phyloP scores from a whole-genome alignment of 352 stramenopile species.

The Phytophthora hybrid region DNA sequence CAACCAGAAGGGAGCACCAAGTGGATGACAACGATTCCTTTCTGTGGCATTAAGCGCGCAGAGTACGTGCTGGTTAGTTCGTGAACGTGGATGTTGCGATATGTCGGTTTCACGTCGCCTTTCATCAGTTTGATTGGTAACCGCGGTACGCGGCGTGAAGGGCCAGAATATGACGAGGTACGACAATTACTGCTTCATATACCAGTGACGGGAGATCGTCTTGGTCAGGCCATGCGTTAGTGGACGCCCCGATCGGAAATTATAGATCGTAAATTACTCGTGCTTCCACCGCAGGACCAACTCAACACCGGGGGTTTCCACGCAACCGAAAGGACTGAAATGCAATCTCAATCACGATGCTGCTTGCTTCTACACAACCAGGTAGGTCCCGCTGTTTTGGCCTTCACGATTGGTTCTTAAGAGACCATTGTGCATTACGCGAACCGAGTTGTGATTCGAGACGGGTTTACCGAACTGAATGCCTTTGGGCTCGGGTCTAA shows the following conservation, averaged over 20 bases:
- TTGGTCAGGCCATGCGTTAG: slow-evolving; percentile 10
- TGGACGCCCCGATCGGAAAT: neutral
- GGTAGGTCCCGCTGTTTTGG: neutral
- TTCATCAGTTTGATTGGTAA: neutral
- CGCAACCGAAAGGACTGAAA: slow-evolving; percentile 11
- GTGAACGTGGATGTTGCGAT: neutral
- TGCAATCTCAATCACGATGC: neutral
- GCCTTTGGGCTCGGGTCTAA: too few relatives aligned
- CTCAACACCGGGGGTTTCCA: neutral
- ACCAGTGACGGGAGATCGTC: neutral
- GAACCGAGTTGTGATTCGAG: too few relatives aligned
- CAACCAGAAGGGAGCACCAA: too few relatives aligned
- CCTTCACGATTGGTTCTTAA: slow-evolving; percentile 4
- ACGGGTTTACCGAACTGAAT: too few relatives aligned
- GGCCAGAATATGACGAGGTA: neutral
- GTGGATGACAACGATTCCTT: too few relatives aligned
- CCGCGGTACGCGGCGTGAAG: neutral
- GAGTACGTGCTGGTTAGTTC: slow-evolving; percentile 1
- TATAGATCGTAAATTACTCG: slow-evolving; percentile 7
- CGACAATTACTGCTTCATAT: neutral
- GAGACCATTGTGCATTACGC: neutral
- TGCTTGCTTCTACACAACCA: neutral
- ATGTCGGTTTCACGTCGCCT: slow-evolving; percentile 6
- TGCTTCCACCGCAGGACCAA: neutral
- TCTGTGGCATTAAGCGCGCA: too few relatives aligned